These are phyloP conservation scores for Cicer pinnatifidum DNA, from an alignment of 306 rosid species.

Conservation along the genomic window DNA sequence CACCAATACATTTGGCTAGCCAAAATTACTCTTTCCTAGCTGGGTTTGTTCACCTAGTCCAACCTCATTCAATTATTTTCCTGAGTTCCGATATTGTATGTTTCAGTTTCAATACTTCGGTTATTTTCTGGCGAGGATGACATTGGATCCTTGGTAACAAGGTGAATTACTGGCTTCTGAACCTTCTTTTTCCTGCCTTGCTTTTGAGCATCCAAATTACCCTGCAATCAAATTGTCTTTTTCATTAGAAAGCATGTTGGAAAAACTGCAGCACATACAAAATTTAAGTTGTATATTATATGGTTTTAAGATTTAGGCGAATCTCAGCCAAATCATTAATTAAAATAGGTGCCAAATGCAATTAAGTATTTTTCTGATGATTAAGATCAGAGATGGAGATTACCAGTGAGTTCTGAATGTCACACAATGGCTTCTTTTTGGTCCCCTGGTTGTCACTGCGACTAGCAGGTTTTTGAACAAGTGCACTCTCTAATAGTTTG, in stretches of 20 bases:
- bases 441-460: slow-evolving; percentile 46
- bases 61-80: slow-evolving; percentile 32
- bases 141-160: slow-evolving; percentile 53
- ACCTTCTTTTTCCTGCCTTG: slow-evolving; percentile 55
- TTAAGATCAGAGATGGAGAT: slow-evolving; percentile 37
- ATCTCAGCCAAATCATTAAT: neutral
- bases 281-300: neutral
- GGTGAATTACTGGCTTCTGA: slow-evolving; percentile 53
- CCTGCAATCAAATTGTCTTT: slow-evolving; percentile 49
- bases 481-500: slow-evolving; percentile 60
- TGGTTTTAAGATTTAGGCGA: slow-evolving; percentile 1
- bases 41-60: slow-evolving; percentile 26
- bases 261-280: slow-evolving; percentile 2
- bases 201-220: slow-evolving; percentile 46
- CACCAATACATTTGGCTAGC: slow-evolving; percentile 37
- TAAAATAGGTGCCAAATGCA: slow-evolving; percentile 34
- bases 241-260: slow-evolving; percentile 40
- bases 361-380: slow-evolving; percentile 13
- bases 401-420: slow-evolving; percentile 81
- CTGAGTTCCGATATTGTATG: slow-evolving; percentile 34
- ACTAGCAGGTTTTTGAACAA: slow-evolving; percentile 59
- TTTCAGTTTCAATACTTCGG: slow-evolving; percentile 34
- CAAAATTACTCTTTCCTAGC: slow-evolving; percentile 27
- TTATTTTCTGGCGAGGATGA: slow-evolving; percentile 52
- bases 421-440: slow-evolving; percentile 70